Evolutionary conservation across 1,284 basidiomycete species (phyloP).

Genomic region (Vanrija humicola): DNA sequence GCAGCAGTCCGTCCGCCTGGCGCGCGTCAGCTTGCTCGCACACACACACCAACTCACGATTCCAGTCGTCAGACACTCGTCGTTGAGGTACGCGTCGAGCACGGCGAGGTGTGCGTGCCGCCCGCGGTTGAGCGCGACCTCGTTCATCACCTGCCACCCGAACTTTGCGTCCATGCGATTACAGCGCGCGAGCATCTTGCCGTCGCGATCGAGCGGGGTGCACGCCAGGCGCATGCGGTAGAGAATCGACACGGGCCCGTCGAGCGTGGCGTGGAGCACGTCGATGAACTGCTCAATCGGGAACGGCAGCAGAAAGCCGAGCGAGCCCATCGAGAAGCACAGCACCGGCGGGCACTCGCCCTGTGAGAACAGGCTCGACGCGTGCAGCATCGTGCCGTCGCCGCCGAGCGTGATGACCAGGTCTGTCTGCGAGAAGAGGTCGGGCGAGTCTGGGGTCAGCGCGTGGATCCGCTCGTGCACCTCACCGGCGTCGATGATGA

Average conservation of each 20-base stretch:
- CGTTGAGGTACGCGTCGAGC: slow-evolving; percentile 89
- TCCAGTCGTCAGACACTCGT: slow-evolving; percentile 88
- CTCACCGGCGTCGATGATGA: slow-evolving; percentile 19
- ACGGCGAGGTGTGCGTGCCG: slow-evolving; percentile 86
- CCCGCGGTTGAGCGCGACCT: slow-evolving; percentile 86
- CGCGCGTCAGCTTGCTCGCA: neutral
- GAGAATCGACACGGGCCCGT: slow-evolving; percentile 56
- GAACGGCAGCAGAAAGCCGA: slow-evolving; percentile 93
- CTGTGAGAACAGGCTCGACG: slow-evolving; percentile 78
- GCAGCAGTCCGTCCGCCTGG: slow-evolving; percentile 90
- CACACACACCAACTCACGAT: slow-evolving; percentile 61
- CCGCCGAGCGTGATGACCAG: slow-evolving; percentile 89
- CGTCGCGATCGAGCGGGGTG: slow-evolving; percentile 63
- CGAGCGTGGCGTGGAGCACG: slow-evolving; percentile 66
- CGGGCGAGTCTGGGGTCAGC: slow-evolving; percentile 12
- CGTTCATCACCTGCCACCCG: slow-evolving; percentile 97
- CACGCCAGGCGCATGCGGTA: slow-evolving; percentile 83
- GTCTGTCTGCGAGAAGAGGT: slow-evolving; percentile 55
- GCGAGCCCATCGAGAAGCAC: slow-evolving; percentile 92
- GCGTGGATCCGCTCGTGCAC: neutral
- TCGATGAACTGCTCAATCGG: slow-evolving; percentile 56
- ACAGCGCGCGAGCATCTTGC: slow-evolving; percentile 53
- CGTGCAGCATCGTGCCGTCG: slow-evolving; percentile 91
- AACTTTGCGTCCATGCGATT: slow-evolving; percentile 14
- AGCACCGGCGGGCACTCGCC: slow-evolving; percentile 92